Evolutionary conservation across 208 protist species (phyloP), one percentile per base, ranked within the genome.

Genomic region (Leishmania martiniquensis): DNA sequence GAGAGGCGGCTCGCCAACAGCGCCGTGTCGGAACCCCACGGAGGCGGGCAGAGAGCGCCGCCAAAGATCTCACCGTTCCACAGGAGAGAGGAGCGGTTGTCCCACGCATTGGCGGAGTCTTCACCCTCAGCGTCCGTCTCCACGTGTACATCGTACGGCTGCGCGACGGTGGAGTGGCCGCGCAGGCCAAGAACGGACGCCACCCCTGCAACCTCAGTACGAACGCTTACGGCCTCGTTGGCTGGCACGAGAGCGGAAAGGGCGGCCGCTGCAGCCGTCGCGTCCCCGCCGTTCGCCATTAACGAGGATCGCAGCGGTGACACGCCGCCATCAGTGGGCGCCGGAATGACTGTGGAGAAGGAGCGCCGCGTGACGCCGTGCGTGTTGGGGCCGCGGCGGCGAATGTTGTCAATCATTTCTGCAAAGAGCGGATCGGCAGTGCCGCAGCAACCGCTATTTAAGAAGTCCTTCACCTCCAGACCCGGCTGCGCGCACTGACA

Each of bases 11-110:
- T 85, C 22, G 89, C 89, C 60, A 97, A 59, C 47, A 83, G 85
- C 47, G 85, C 85, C 5, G 93, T 97, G 82, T 97, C 93, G 20
- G 89, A 95, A n/a, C 80, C 87, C 79, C 84, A 87, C 55, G 87
- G 81, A 22, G 91, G 81, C 3, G 91, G 85, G 54, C 89, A 89
- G 54, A 97, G 68, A 17, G 81, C 47, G 13, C 94, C 94, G 52
- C 88, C 87, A 76, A 97, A 97, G 51, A 97, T 91, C 75, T 97
- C 94, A 0, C 94, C 94, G 77, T 97, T 97, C 92, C 90, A 95
- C 80, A 92, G 47, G 79, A 97, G 81, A 47, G 92, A 97, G 34
- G 85, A 87, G 39, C 66, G 76, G 57, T 52, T 74, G 69, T 80
- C 78, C 75, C 62, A 69, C 65, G 65, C 54, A 45, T 80, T 83